Evolutionary conservation across 768 basidiomycete species (phyloP).

Genomic region (Dentipellis sp.): DNA sequence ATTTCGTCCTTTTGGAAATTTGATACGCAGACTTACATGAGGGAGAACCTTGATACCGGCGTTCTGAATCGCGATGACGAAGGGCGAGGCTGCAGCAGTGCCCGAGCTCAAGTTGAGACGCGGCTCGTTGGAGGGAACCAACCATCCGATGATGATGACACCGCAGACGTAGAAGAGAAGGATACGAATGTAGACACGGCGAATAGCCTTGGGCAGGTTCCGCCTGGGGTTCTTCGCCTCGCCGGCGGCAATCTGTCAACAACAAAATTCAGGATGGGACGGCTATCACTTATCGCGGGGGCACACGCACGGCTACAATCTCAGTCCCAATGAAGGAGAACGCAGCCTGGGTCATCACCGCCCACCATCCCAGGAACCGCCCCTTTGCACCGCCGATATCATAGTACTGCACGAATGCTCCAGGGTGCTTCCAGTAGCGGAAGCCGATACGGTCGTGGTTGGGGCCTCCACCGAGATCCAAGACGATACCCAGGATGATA

Average conservation of each 20-base stretch:
- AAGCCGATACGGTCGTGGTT: constrained; percentile 63
- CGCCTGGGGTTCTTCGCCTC: constrained; percentile 83
- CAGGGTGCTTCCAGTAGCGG: constrained; percentile 82
- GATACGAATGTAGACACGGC: constrained; percentile 66
- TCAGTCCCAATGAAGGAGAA: constrained; percentile 94
- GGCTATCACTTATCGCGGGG: background rate
- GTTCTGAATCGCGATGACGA: constrained; percentile 80
- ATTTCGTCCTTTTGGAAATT: background rate
- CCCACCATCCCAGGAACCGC: constrained; percentile 65
- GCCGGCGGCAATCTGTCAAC: constrained; percentile 67
- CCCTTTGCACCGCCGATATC: constrained; percentile 61
- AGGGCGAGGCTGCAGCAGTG: constrained; percentile 72
- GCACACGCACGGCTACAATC: constrained; percentile 68
- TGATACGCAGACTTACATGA: constrained; percentile 36
- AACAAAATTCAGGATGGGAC: background rate
- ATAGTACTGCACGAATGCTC: constrained; percentile 72
- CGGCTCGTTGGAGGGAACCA: constrained; percentile 64
- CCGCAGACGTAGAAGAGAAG: constrained; percentile 62
- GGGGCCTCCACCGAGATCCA: constrained; percentile 88
- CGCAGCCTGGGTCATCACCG: constrained; percentile 77
- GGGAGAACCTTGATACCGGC: constrained; percentile 87
- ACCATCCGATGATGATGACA: constrained; percentile 70
- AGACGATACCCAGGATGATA: constrained; percentile 51
- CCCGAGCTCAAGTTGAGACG: constrained; percentile 43
- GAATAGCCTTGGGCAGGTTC: constrained; percentile 50